Evolutionary conservation across 805 yeast species (phyloP).

Genomic region (Isabelozyma rhagii): DNA sequence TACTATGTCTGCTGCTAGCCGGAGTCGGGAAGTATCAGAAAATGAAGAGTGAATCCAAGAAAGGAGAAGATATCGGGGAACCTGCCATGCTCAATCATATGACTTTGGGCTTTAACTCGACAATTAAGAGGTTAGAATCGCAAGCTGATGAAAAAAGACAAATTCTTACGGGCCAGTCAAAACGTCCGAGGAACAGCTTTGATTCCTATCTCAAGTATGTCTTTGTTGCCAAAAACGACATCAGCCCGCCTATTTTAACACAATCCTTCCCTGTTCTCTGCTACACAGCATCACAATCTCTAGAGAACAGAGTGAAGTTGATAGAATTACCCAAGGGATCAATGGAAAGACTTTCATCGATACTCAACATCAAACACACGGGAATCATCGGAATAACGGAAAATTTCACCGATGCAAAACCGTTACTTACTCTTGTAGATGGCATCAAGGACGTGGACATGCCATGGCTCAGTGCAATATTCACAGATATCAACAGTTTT

Average conservation of each 20-base stretch:
- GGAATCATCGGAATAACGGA: conserved; percentile 34
- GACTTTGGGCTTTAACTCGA: conserved; percentile 54
- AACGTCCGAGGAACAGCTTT: neutral
- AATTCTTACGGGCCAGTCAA: neutral
- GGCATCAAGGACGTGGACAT: conserved; percentile 36
- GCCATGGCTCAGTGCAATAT: conserved; percentile 43
- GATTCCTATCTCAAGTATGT: conserved; percentile 34
- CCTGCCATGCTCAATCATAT: conserved; percentile 23
- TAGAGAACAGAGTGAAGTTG: conserved; percentile 43
- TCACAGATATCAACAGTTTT: conserved; percentile 10
- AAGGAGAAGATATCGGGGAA: conserved; percentile 4
- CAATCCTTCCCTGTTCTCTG: conserved; percentile 59
- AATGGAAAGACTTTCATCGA: conserved; percentile 25
- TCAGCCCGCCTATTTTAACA: conserved; percentile 46
- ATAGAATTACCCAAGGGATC: conserved; percentile 57
- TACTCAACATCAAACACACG: conserved; percentile 22
- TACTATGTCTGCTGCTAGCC: conserved; percentile 28
- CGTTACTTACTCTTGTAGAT: conserved; percentile 23
- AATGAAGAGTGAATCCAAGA: conserved; percentile 1
- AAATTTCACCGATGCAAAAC: conserved; percentile 21
- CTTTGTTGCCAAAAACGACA: conserved; percentile 61
- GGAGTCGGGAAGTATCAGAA: conserved; percentile 26
- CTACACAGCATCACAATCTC: conserved; percentile 38
- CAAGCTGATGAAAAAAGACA: conserved; percentile 29
- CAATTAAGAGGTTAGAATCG: conserved; percentile 45